Evolutionary conservation across 2,329 filamentous ascomycete species (phyloP), one percentile per base, ranked within the genome.

Genomic region (Epichloe bromicola): DNA sequence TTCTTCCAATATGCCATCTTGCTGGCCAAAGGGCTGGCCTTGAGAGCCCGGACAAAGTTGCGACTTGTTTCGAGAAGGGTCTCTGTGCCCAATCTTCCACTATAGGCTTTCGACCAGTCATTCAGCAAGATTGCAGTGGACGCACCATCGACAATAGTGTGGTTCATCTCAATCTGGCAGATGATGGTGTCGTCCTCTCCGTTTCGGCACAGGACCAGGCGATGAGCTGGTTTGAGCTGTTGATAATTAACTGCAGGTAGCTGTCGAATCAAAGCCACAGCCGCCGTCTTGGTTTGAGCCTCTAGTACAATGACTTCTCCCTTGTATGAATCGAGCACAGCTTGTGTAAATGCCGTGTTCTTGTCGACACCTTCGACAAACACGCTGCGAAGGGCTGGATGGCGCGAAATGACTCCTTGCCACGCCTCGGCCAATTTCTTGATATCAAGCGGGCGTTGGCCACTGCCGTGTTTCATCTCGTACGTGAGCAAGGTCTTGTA

Each of bases 151-250:
- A 60, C 60, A 10, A 68, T 49, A 2, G 61, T 60, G 46, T 68
- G 66, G 47, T 60, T 67, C 55, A 70, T 60, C 17, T 67, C 65
- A 12, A 70, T 50, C 26, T 57, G 57, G 50, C 60, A 59, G 41
- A 53, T 50, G 4, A 61, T 52, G 23, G 52, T 48, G 4, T 54
- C 55, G 19, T 37, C 30, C 20, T 42, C 26, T 43, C 3, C 23
- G 23, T 17, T 36, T 30, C n/a, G 34, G 26, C 42, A 46, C 10
- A 50, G 49, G 26, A 34, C 42, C 4, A 50, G 36, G n/a, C 49
- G 49, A 33, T 50, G 49, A 46, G 49, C 15, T 19, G 49, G 49
- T 14, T 46, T 50, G 36, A 19, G 42, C n/a, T 20, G 26, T 19
- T 50, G 49, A 34, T 50, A 50, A 34, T 50, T 20, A 11, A 46